These are phyloP conservation scores for Galerina marginata DNA, from an alignment of 768 basidiomycete genomes.

Conservation along the genomic window DNA sequence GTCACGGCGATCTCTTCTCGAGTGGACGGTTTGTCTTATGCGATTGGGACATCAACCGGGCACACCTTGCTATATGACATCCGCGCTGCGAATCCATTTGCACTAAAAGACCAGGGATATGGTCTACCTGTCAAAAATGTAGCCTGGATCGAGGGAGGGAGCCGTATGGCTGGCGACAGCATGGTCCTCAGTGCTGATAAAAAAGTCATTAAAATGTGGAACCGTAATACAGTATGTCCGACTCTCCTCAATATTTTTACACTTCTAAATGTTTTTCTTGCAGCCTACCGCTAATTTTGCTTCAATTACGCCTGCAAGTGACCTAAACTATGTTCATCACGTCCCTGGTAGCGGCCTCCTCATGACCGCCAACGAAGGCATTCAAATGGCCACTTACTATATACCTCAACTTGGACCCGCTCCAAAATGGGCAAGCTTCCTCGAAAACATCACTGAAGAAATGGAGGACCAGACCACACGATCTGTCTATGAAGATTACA, in stretches of 20 bases:
- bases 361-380: constrained; percentile 95
- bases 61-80: constrained; percentile 96
- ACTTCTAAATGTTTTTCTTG: constrained; percentile 16
- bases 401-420: constrained; percentile 97
- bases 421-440: constrained; percentile 95
- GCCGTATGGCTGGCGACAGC: constrained; percentile 83
- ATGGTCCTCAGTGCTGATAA: constrained; percentile 92
- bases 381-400: constrained; percentile 93
- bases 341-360: constrained; percentile 88
- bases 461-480: constrained; percentile 88
- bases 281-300: constrained; percentile 88
- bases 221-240: constrained; percentile 71
- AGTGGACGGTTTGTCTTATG: constrained; percentile 89
- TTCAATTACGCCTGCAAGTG: constrained; percentile 88
- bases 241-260: background rate
- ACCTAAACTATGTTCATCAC: constrained; percentile 91
- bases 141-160: constrained; percentile 88
- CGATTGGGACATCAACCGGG: constrained; percentile 93
- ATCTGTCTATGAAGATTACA: constrained; percentile 93
- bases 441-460: constrained; percentile 98
- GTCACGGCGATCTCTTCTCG: constrained; percentile 89
- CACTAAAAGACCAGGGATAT: constrained; percentile 95
- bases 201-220: constrained; percentile 98
- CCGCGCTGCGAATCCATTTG: constrained; percentile 81
- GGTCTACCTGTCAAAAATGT: constrained; percentile 88